Evolutionary conservation across 768 basidiomycete genomes (phyloP), one percentile per base, ranked within the genome.

Genomic region (Pleurotus platypus): DNA sequence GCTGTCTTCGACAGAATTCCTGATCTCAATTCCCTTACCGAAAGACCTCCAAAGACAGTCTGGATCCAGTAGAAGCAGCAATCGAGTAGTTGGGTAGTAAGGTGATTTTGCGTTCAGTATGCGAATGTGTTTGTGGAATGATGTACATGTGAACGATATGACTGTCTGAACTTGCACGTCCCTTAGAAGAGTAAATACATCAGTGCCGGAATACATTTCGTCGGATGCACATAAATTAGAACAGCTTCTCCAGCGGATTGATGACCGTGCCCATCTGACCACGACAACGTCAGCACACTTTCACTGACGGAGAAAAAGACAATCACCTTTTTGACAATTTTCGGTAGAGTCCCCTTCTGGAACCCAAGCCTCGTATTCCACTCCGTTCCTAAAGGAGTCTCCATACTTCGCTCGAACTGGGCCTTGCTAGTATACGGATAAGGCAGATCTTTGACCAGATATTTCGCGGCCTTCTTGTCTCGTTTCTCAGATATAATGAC

Each of bases 401-500:
- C 83, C 78, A 97, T 85, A 60, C 81, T 82, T 35, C 87, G 84
- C 72, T 97, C 94, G 66, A 89, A 98, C 75, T 98, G 97, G 3
- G 89, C 92, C 57, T 86, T 86, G 70, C 89, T 91, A 7, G 96
- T 98, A 67, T 94, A 98, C 2, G 96, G 97, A 71, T 89, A 90
- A 2, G 97, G 97, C 46, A 99, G 71, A 68, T 98, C 95, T 70
- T 90, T 90, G 55, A 94, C 85, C 58, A 86, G 78, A 69, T 95
- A 98, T 72, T 93, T 91, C 13, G 84, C 75, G 0, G 92, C 94
- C 69, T 97, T 97, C 75, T 92, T 93, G 75, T 98, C 96, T 58
- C 87, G 86, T 72, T 89, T 92, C 72, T 99, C 96, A 1, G 92
- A 94, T 64, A 99, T 91, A 75, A 99, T 97, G 66, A 98, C 83